Conservation (phyloP, 805 yeast species). For the Candida adriatica region DNA sequence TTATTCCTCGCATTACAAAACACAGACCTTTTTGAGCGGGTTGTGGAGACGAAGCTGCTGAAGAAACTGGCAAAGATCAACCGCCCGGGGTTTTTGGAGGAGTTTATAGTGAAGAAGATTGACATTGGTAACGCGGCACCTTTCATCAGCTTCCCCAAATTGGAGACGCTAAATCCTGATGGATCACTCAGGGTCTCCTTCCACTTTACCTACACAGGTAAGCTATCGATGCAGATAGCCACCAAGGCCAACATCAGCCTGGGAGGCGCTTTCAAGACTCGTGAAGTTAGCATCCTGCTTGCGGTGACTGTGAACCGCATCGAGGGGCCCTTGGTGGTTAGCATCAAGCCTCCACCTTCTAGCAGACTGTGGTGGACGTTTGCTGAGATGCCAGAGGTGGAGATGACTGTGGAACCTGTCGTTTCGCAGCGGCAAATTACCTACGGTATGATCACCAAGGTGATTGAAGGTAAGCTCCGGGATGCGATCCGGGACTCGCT, state of each 20-base stretch:
- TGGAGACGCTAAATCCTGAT: constrained; percentile 67
- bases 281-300: constrained; percentile 70
- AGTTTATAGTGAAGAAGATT: constrained; percentile 64
- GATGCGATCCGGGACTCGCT: constrained; percentile 75
- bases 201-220: constrained; percentile 66
- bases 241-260: constrained; percentile 73
- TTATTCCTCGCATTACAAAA: constrained; percentile 69
- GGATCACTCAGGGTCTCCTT: constrained; percentile 63
- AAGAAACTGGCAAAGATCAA: constrained; percentile 73
- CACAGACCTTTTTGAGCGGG: constrained; percentile 58
- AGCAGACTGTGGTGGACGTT: constrained; percentile 88
- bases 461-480: constrained; percentile 68
- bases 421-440: constrained; percentile 79
- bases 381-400: constrained; percentile 68
- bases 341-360: constrained; percentile 86
- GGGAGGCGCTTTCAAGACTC: constrained; percentile 63
- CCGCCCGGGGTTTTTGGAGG: constrained; percentile 83
- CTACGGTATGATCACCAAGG: constrained; percentile 71
- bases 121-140: constrained; percentile 81
- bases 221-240: constrained; percentile 66
- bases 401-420: constrained; percentile 80
- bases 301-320: constrained; percentile 61
- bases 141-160: constrained; percentile 61
- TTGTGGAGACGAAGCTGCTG: constrained; percentile 51
- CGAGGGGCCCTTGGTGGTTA: constrained; percentile 65